These are phyloP conservation scores for Cyberlindnera bimundalis DNA, from an alignment of 805 yeast species.

Conservation along the genomic window DNA sequence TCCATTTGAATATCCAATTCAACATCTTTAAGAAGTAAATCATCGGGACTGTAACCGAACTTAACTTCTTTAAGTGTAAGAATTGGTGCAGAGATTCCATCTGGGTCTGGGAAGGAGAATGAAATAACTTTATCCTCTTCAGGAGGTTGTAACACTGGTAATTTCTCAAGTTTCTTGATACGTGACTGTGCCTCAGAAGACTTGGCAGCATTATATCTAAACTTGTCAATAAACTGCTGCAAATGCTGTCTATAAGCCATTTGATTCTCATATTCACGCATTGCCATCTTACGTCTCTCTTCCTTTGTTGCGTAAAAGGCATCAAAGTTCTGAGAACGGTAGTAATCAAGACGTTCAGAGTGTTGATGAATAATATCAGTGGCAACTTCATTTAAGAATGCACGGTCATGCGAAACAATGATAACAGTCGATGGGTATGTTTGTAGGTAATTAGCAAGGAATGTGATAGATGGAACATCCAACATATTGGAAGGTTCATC, in stretches of 20 bases:
- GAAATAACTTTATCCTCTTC: conserved; percentile 83
- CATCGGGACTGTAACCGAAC: conserved; percentile 73
- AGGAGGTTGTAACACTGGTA: conserved; percentile 91
- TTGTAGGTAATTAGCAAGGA: conserved; percentile 84
- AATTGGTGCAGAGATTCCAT: conserved; percentile 88
- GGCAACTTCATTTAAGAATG: conserved; percentile 95
- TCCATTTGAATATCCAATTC: conserved; percentile 90
- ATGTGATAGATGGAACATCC: conserved; percentile 99
- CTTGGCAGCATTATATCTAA: conserved; percentile 95
- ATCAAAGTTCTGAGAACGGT: conserved; percentile 91
- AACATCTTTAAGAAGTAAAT: conserved; percentile 67
- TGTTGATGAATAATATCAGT: conserved; percentile 98
- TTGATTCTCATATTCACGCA: conserved; percentile 95
- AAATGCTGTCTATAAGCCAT: conserved; percentile 93
- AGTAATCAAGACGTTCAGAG: conserved; percentile 93
- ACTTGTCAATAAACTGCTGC: conserved; percentile 93
- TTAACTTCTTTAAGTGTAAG: conserved; percentile 82
- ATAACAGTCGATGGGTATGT: conserved; percentile 88
- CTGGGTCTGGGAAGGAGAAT: conserved; percentile 95
- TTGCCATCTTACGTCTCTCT: conserved; percentile 90
- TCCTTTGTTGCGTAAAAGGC: conserved; percentile 89
- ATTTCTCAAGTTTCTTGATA: conserved; percentile 91
- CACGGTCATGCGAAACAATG: conserved; percentile 97
- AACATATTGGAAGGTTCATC: conserved; percentile 99
- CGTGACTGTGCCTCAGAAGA: conserved; percentile 97